A percentile compares a stretch with the other conserved stretches of the same genome.
Evolutionary conservation across 1,284 basidiomycete genomes (phyloP).

Genomic region (Paramarasmius palmivorus): DNA sequence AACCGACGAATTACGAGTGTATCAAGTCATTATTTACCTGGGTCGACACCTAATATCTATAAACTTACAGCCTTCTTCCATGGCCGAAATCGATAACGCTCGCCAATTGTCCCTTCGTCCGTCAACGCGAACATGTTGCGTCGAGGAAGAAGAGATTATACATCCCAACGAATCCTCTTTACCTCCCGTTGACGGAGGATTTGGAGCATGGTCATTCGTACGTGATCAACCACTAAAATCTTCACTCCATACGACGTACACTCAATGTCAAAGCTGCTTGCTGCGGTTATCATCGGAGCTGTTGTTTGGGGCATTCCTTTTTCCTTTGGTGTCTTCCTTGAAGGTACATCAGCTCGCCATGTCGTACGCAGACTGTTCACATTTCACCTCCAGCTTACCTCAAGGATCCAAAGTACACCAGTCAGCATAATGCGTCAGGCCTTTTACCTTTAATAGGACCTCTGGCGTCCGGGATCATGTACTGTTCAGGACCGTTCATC

Average conservation of each 20-base stretch:
- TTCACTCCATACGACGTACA: slow-evolving; percentile 11
- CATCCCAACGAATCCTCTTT: slow-evolving; percentile 22
- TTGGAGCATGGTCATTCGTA: slow-evolving; percentile 34
- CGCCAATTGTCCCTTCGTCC: too few species aligned
- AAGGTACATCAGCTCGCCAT: slow-evolving; percentile 6
- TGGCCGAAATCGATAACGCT: too few species aligned
- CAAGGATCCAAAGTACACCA: slow-evolving; percentile 24
- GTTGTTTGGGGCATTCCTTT: slow-evolving; percentile 40
- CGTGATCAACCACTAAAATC: slow-evolving; percentile 24
- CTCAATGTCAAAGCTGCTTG: slow-evolving; percentile 26
- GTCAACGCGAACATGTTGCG: too few species aligned
- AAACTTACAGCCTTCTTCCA: too few species aligned
- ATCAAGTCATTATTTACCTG: too few species aligned
- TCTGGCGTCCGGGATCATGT: slow-evolving; percentile 34
- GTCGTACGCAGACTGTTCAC: neutral
- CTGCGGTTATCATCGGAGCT: slow-evolving; percentile 35
- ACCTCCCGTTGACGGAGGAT: slow-evolving; percentile 31
- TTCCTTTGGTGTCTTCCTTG: slow-evolving; percentile 34
- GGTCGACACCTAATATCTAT: too few species aligned
- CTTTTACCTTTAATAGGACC: slow-evolving; percentile 36
- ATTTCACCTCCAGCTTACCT: slow-evolving; percentile 26
- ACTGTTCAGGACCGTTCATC: slow-evolving; percentile 33
- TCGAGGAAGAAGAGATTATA: too few species aligned
- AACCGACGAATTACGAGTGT: too few species aligned
- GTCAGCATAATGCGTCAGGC: slow-evolving; percentile 24